Percentiles rank a stretch among this genome's conserved stretches.
These are phyloP conservation scores for Tylopilus plumbeoviolaceoides DNA, from an alignment of 768 basidiomycete species.

Conservation along the genomic window DNA sequence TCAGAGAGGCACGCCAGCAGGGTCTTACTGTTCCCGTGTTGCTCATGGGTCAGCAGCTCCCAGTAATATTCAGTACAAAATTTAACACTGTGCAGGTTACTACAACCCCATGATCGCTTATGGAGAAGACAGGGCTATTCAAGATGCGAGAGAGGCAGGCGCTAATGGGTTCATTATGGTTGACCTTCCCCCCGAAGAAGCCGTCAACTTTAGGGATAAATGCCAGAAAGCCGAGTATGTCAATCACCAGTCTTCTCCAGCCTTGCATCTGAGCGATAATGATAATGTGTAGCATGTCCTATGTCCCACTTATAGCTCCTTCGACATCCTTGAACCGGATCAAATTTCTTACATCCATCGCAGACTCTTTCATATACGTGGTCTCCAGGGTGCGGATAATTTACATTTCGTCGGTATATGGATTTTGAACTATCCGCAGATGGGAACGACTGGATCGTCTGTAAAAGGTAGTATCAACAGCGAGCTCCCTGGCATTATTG, in stretches of 20 bases:
- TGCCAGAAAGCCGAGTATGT: slow-evolving; percentile 78
- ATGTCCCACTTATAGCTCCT: slow-evolving; percentile 93
- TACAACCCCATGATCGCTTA: slow-evolving; percentile 96
- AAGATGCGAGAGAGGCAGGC: slow-evolving; percentile 84
- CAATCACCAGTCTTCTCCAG: neutral
- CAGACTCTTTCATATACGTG: slow-evolving; percentile 96
- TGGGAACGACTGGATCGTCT: slow-evolving; percentile 97
- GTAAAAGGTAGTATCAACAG: slow-evolving; percentile 64
- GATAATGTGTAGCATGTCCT: slow-evolving; percentile 67
- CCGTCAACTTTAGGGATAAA: slow-evolving; percentile 83
- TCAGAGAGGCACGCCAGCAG: slow-evolving; percentile 74
- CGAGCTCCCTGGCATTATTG: slow-evolving; percentile 78
- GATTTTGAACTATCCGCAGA: slow-evolving; percentile 44
- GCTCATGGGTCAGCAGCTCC: slow-evolving; percentile 24
- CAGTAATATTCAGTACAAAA: neutral
- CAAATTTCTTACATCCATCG: slow-evolving; percentile 87
- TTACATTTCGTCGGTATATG: neutral
- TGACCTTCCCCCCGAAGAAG: slow-evolving; percentile 97
- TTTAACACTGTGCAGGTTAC: slow-evolving; percentile 58
- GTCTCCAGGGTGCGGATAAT: slow-evolving; percentile 76
- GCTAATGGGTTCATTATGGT: slow-evolving; percentile 98
- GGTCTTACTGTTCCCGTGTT: slow-evolving; percentile 84
- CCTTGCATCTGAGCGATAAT: neutral
- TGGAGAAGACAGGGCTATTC: slow-evolving; percentile 91
- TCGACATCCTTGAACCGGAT: slow-evolving; percentile 87